Evolutionary conservation across 306 rosid genomes (phyloP), one percentile per base, ranked within the genome.

Genomic region (Corylus americana): DNA sequence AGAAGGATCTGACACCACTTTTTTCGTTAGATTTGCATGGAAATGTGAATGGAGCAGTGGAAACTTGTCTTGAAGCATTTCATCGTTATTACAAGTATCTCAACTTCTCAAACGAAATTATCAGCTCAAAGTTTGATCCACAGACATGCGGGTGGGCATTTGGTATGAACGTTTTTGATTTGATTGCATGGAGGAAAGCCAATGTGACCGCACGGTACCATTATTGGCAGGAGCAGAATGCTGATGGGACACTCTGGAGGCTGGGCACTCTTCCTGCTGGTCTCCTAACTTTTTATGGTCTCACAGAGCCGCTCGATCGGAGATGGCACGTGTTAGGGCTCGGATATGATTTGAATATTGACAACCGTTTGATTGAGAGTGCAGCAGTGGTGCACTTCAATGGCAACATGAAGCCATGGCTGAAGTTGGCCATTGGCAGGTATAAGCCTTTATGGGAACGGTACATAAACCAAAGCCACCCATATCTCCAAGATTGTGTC

Each of bases 251-350:
- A n/a, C 93, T 96, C 14, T 96, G 99, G 99, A 91, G 88, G 89
- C 82, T 87, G 68, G 99, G 99, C 69, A 91, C 97, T 17, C 98
- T 96, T 84, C 97, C 99, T 74, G 91, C 98, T 27, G 99, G 93
- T 58, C 98, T 96, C 76, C 86, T 96, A 53, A 80, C 93, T 47
- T 96, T 96, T 79, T 93, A 91, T 77, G 99, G 98, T 83, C 90
- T 91, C 75, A 96, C 99, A 20, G 99, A 96, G 82, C 99, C 99
- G 47, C 99, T 96, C 68, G 99, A 96, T 73, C 86, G 99, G 81
- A 96, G 99, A 93, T 96, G 99, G 99, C 99, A 96, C 82, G 99
- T 93, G 42, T 83, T 96, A 83, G 99, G 99, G 83, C 82, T 96
- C 85, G 99, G 99, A 50, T 93, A 93, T 78, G 97, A 96, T 85